These are phyloP conservation scores for Usnea hakonensis DNA, from an alignment of 495 filamentous ascomycete genomes.

Conservation along the genomic window DNA sequence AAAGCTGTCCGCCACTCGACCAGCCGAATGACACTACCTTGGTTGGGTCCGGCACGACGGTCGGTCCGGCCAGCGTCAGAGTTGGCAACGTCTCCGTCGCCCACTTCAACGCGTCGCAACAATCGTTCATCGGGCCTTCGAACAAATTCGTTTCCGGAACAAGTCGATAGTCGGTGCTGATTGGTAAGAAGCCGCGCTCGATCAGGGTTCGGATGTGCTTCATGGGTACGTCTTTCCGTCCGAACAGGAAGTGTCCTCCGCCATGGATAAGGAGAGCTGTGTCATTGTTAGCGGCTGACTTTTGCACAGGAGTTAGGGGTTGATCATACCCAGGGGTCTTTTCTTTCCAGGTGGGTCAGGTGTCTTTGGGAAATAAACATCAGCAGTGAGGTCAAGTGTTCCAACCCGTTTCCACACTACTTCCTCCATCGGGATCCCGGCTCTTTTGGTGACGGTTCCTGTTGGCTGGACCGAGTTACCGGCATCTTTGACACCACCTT, in stretches of 20 bases:
- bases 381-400: conserved; percentile 30
- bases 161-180: conserved; percentile 50
- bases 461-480: not conserved
- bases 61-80: conserved; percentile 20
- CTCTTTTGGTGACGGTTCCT: conserved; percentile 3
- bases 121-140: conserved; percentile 45
- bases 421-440: conserved; percentile 26
- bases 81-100: conserved; percentile 30
- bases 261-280: conserved; percentile 53
- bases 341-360: not conserved
- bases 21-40: conserved; percentile 41
- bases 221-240: conserved; percentile 38
- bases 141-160: conserved; percentile 43
- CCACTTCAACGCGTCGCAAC: conserved; percentile 33
- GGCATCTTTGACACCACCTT: not conserved
- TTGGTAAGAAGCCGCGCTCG: conserved; percentile 39
- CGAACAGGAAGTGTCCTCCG: conserved; percentile 43
- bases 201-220: conserved; percentile 37
- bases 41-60: conserved; percentile 29
- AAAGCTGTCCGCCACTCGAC: conserved; percentile 47
- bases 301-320: not conserved
- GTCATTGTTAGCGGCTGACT: not conserved
- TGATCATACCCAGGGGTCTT: not conserved
- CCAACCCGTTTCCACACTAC: conserved; percentile 29
- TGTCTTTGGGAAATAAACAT: conserved; percentile 38